phyloP scores from a whole-genome alignment of 2,329 filamentous ascomycete genomes.

The Kalaharituber pfeilii region DNA sequence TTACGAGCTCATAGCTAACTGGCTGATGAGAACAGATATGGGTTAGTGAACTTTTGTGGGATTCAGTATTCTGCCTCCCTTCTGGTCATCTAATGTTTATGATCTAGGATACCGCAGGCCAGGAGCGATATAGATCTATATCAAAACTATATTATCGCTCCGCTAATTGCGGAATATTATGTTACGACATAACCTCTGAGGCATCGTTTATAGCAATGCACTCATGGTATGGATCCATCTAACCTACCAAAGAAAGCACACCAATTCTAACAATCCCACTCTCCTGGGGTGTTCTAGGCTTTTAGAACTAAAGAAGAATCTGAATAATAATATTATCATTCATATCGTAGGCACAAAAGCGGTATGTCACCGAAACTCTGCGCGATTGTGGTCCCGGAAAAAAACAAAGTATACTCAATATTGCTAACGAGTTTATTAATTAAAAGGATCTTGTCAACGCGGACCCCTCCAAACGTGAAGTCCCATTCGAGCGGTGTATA shows the following conservation, averaged over 20 bases:
- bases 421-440: background rate
- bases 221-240: too few species aligned
- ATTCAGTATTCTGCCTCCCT: background rate
- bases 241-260: slow-evolving; percentile 12
- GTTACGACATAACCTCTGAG: slow-evolving; percentile 22
- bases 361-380: slow-evolving; percentile 3
- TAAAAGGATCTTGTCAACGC: slow-evolving; percentile 58
- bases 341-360: slow-evolving; percentile 60
- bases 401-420: background rate
- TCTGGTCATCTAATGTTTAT: background rate
- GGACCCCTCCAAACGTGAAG: slow-evolving; percentile 60
- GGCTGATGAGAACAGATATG: background rate
- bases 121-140: slow-evolving; percentile 89
- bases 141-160: slow-evolving; percentile 91
- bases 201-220: slow-evolving; percentile 23
- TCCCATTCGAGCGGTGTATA: slow-evolving; percentile 89
- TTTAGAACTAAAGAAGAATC: slow-evolving; percentile 23
- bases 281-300: too few species aligned
- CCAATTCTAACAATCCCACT: slow-evolving; percentile 13
- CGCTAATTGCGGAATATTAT: slow-evolving; percentile 32
- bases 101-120: slow-evolving; percentile 42
- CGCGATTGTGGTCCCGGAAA: background rate
- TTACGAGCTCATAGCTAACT: slow-evolving; percentile 1
- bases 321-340: slow-evolving; percentile 23
- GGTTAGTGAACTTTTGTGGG: slow-evolving; percentile 10